Conservation (phyloP, 73 alveolate genomes). For the Blepharisma stoltei region DNA sequence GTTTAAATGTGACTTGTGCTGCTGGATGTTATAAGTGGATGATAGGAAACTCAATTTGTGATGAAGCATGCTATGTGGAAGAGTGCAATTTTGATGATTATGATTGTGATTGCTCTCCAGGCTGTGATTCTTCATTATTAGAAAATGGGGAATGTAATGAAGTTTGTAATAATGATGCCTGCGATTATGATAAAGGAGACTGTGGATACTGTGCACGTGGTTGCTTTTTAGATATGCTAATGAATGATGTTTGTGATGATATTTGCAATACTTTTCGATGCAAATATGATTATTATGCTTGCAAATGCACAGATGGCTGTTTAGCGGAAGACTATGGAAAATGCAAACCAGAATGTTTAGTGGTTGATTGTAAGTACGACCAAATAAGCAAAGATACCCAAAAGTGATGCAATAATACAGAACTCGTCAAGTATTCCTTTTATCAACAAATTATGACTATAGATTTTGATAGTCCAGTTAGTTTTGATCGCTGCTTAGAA, state of each 20-base stretch:
- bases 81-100: background rate
- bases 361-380: too few species aligned
- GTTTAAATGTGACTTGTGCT: background rate
- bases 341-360: too few species aligned
- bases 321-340: too few species aligned
- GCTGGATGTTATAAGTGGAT: background rate
- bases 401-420: too few species aligned
- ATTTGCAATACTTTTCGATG: background rate
- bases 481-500: too few species aligned
- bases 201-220: constrained; percentile 17
- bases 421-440: too few species aligned
- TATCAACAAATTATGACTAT: too few species aligned
- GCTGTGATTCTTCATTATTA: background rate
- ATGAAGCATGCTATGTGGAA: background rate
- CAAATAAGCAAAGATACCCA: too few species aligned
- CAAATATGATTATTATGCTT: background rate
- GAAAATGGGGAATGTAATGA: background rate
- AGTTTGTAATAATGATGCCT: constrained; percentile 3
- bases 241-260: constrained; percentile 5
- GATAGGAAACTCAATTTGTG: background rate
- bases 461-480: too few species aligned
- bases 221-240: background rate
- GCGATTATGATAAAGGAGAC: background rate
- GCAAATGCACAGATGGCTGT: background rate
- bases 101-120: constrained; percentile 13